Base-by-base conservation (phyloP, 345 rosid species). In the Eucalyptus grandis region DNA sequence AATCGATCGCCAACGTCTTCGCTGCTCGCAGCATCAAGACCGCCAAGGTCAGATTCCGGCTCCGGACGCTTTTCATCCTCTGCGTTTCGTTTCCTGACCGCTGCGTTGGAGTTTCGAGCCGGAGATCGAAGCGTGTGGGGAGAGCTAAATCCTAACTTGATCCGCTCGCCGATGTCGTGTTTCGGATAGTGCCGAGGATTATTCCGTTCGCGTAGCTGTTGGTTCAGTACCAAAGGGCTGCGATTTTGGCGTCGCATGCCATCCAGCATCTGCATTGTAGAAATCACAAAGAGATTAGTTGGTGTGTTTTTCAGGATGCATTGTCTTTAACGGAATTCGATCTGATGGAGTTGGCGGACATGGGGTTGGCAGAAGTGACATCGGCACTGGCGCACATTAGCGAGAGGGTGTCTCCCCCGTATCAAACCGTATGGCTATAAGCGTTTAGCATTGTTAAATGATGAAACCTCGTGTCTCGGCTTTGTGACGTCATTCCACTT, bases 271-370 rank as follows among this genome's bases (percentile, higher is more conserved):
- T 53, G 26, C 58, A 53, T 53, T 53, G 4, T 21, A 21, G 58
- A 53, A 53, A 53, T 53, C 58, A 53, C 26, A 2, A 51, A 53
- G 58, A 49, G 62, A 31, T 86, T 88, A 30, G 54, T 10, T 34
- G 72, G 72, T 30, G 34, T 88, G 87, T 30, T 72, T 88, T 56
- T 34, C 89, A 96, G 98, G 98, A 97, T 47, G 97, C 97, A 3
- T 89, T 96, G 77, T 95, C 96, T 22, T 92, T 94, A 89, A 94
- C 98, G 40, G 98, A 97, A 80, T 94, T 95, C 88, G 96, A 97
- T 90, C 88, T 97, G 54, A 94, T 96, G 99, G 96, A 95, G 93
- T 90, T 96, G 46, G 86, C 95, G 82, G 96, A 93, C 86, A 92
- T 97, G 86, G 96, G 93, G 43, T 89, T 96, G 90, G 90, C 86